phyloP scores from a whole-genome alignment of 352 stramenopile species.

The Peronospora destructor region DNA sequence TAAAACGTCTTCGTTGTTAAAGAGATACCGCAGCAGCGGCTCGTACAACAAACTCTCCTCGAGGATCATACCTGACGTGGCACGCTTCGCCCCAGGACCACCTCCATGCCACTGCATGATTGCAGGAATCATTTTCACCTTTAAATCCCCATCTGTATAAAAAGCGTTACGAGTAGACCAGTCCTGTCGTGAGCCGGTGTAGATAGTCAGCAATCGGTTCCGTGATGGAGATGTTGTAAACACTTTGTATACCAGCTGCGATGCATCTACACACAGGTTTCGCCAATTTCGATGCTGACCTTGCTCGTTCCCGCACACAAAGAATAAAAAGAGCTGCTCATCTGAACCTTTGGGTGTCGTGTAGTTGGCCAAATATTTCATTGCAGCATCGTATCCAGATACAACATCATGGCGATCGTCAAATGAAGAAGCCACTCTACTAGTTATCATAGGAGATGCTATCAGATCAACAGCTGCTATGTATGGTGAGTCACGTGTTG shows the following conservation, averaged over 20 bases:
- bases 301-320: constrained; percentile 54
- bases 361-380: constrained; percentile 47
- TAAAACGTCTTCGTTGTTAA: constrained; percentile 49
- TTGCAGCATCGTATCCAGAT: constrained; percentile 41
- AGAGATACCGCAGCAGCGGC: constrained; percentile 59
- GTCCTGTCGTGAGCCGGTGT: constrained; percentile 46
- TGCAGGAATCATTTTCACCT: constrained; percentile 54
- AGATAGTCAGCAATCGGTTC: constrained; percentile 51
- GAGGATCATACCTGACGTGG: constrained; percentile 56
- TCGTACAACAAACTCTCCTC: constrained; percentile 48
- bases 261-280: constrained; percentile 37
- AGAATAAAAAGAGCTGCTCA: constrained; percentile 65
- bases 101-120: constrained; percentile 61
- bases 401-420: constrained; percentile 40
- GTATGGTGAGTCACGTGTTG: not conserved
- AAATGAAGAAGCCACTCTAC: constrained; percentile 13
- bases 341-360: constrained; percentile 14
- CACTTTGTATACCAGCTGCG: constrained; percentile 41
- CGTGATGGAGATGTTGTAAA: constrained; percentile 44
- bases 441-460: constrained; percentile 1
- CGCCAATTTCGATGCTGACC: constrained; percentile 41
- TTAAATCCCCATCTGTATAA: constrained; percentile 51
- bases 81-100: constrained; percentile 31
- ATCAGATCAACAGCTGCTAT: not conserved
- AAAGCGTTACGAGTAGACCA: constrained; percentile 57